Conservation (phyloP, 75 land plant species). For the Ceratopteris richardii region DNA sequence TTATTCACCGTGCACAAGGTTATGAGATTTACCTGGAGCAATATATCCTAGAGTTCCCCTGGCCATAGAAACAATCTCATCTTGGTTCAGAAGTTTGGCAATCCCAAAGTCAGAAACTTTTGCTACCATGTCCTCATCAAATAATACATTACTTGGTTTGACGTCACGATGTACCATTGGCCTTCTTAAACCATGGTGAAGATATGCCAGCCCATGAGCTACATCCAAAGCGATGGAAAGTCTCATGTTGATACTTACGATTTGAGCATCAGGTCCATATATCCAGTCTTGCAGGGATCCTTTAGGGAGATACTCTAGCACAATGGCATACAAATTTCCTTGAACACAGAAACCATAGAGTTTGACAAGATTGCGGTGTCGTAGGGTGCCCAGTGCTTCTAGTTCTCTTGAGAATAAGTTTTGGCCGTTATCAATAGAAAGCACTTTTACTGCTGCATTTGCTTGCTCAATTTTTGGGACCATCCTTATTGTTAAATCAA, state of each 20-base stretch:
- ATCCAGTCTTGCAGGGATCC: constrained; percentile 4
- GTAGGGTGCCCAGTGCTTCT: constrained; percentile 22
- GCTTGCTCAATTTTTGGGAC: background rate
- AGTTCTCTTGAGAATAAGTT: constrained; percentile 22
- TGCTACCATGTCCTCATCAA: constrained; percentile 10
- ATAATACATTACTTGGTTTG: constrained; percentile 4
- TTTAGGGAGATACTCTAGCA: constrained; percentile 9
- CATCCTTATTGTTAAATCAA: background rate
- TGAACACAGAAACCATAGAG: constrained; percentile 30
- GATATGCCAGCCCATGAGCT: constrained; percentile 6
- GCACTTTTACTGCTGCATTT: background rate
- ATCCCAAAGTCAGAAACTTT: constrained; percentile 8
- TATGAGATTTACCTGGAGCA: constrained; percentile 27
- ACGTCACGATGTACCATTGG: constrained; percentile 6
- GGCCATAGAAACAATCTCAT: background rate
- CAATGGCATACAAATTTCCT: background rate
- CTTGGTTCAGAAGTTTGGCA: background rate
- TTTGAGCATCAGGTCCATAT: background rate
- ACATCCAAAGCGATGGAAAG: constrained; percentile 4
- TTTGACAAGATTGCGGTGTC: constrained; percentile 38
- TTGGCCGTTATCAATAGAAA: background rate
- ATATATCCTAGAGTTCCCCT: constrained; percentile 35
- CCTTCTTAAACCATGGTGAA: constrained; percentile 4
- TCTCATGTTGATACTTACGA: background rate
- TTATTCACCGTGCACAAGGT: too few relatives aligned